These are phyloP conservation scores for Cicer arietinum DNA, from an alignment of 306 rosid genomes.

Conservation along the genomic window DNA sequence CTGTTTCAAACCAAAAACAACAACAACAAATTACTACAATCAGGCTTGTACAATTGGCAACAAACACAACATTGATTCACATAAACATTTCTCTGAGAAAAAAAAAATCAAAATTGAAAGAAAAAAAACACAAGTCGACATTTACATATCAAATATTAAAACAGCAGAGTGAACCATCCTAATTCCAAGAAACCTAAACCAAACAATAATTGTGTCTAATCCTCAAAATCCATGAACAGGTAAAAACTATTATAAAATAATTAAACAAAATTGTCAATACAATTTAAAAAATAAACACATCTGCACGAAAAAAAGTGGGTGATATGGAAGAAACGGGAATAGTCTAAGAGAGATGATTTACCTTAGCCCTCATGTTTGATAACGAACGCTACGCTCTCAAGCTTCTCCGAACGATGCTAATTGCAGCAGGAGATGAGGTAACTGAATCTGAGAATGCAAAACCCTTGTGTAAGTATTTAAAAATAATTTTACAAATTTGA, in stretches of 20 bases:
- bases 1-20: neutral
- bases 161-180: neutral
- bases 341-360: neutral
- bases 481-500: neutral
- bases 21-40: neutral
- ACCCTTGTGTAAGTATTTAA: constrained; percentile 37
- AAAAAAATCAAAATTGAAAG: neutral
- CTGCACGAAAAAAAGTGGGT: too few species aligned
- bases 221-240: neutral
- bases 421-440: neutral
- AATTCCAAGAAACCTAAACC: neutral
- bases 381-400: constrained; percentile 35
- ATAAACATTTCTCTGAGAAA: neutral
- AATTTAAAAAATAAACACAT: too few species aligned
- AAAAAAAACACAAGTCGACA: too few species aligned
- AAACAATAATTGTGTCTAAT: neutral
- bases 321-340: neutral
- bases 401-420: constrained; percentile 8
- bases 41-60: neutral
- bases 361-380: constrained; percentile 59
- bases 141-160: neutral
- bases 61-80: neutral
- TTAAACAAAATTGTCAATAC: neutral
- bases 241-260: neutral
- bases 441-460: neutral